These are phyloP conservation scores for Schoenoplectus triqueter DNA, from an alignment of 202 grass and related monocot genomes.

Conservation along the genomic window DNA sequence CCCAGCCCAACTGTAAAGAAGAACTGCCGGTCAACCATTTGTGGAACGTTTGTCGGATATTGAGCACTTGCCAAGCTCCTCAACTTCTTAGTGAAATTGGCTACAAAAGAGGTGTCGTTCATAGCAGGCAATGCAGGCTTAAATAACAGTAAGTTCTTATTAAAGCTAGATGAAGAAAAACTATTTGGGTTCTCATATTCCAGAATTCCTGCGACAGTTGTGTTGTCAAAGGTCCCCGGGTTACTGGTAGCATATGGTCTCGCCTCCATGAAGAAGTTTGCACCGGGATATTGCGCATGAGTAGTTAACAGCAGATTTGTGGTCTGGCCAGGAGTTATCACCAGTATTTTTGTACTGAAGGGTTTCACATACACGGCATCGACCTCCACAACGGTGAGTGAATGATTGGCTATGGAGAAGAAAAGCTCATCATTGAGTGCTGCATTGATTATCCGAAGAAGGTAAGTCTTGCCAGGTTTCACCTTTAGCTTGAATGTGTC, in stretches of 20 bases:
- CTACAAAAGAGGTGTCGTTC: constrained; percentile 59
- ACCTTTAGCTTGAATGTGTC: constrained; percentile 75
- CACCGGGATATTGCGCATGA: constrained; percentile 33
- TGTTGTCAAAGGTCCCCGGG: constrained; percentile 73
- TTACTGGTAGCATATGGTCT: constrained; percentile 55
- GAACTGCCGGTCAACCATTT: constrained; percentile 48
- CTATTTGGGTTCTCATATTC: constrained; percentile 55
- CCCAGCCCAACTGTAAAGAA: constrained; percentile 87
- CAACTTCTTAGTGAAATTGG: constrained; percentile 59
- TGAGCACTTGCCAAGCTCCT: constrained; percentile 60
- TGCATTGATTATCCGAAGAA: constrained; percentile 84
- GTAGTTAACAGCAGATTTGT: constrained; percentile 69
- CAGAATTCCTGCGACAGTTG: constrained; percentile 75
- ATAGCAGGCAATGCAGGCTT: constrained; percentile 54
- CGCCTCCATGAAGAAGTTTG: constrained; percentile 62
- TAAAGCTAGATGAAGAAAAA: neutral
- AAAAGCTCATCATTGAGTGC: constrained; percentile 94
- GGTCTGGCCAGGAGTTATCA: constrained; percentile 75
- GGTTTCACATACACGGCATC: constrained; percentile 89
- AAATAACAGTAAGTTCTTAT: constrained; percentile 43
- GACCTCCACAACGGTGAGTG: constrained; percentile 74
- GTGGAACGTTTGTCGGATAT: constrained; percentile 65
- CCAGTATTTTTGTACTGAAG: constrained; percentile 52
- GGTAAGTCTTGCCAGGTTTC: constrained; percentile 66
- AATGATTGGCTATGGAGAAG: constrained; percentile 75